These are phyloP conservation scores for Solanum sejunctum DNA, from an alignment of 257 asterid genomes.

Conservation along the genomic window DNA sequence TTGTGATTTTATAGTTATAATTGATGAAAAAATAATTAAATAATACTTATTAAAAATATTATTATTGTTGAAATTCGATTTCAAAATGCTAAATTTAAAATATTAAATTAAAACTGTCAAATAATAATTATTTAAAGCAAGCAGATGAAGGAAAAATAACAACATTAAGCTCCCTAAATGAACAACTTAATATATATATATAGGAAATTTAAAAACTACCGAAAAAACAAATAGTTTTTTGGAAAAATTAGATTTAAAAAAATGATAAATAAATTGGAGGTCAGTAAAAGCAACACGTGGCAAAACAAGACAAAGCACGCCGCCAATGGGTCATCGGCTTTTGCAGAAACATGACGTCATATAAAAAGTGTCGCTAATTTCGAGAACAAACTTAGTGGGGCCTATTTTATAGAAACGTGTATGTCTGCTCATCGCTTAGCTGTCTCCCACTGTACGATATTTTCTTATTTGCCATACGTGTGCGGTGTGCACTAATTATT, in stretches of 20 bases:
- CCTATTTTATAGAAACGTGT: background rate
- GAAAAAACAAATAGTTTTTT: too few relatives aligned
- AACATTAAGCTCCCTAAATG: too few relatives aligned
- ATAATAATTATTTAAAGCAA: too few relatives aligned
- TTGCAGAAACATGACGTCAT: conserved; percentile 8
- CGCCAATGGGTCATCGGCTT: background rate
- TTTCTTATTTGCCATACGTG: background rate
- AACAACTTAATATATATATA: too few relatives aligned
- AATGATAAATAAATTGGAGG: background rate
- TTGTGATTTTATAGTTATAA: too few relatives aligned
- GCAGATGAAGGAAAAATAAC: accelerated
- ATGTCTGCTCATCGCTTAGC: conserved; percentile 29
- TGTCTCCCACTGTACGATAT: conserved; percentile 15
- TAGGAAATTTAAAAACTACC: too few relatives aligned
- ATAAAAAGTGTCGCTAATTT: background rate
- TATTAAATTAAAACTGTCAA: accelerated
- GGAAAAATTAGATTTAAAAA: too few relatives aligned
- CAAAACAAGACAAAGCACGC: conserved; percentile 4
- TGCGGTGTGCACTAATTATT: background rate
- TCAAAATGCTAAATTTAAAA: too few relatives aligned
- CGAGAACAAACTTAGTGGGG: background rate
- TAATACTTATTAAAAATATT: too few relatives aligned
- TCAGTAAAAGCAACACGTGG: background rate
- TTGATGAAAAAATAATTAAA: too few relatives aligned
- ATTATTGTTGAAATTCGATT: too few relatives aligned